These are phyloP conservation scores for Annulohypoxylon truncatum DNA, from an alignment of 2,329 filamentous ascomycete species.

Conservation along the genomic window DNA sequence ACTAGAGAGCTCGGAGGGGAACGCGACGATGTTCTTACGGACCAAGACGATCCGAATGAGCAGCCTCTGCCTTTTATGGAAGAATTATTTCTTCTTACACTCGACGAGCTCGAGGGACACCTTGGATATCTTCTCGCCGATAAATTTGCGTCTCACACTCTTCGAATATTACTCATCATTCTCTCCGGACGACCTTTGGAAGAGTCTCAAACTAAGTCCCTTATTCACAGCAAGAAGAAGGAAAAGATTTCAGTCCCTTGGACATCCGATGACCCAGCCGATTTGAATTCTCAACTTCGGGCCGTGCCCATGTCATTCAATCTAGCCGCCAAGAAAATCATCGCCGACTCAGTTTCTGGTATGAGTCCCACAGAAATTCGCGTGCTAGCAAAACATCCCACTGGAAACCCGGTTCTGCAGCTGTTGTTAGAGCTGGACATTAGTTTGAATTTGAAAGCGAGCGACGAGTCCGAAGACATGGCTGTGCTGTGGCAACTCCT, in stretches of 20 bases:
- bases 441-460: constrained; percentile 73
- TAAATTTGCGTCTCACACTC: constrained; percentile 87
- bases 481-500: constrained; percentile 81
- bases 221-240: constrained; percentile 94
- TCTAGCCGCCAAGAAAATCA: constrained; percentile 82
- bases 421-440: constrained; percentile 89
- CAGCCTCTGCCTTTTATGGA: constrained; percentile 77
- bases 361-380: constrained; percentile 85
- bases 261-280: constrained; percentile 61
- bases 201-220: constrained; percentile 72
- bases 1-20: constrained; percentile 74
- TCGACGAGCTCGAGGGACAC: constrained; percentile 89
- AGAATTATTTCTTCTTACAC: constrained; percentile 81
- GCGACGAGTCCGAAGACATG: constrained; percentile 50
- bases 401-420: constrained; percentile 93
- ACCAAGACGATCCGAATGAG: constrained; percentile 58
- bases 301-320: constrained; percentile 83
- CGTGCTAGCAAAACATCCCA: constrained; percentile 86
- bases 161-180: constrained; percentile 86
- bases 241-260: constrained; percentile 78
- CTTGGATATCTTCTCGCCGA: constrained; percentile 88
- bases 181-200: constrained; percentile 85
- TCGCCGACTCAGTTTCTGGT: constrained; percentile 77
- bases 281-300: constrained; percentile 59
- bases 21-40: constrained; percentile 55